phyloP scores from a whole-genome alignment of 352 stramenopile species.

The Phytophthora tubulina region DNA sequence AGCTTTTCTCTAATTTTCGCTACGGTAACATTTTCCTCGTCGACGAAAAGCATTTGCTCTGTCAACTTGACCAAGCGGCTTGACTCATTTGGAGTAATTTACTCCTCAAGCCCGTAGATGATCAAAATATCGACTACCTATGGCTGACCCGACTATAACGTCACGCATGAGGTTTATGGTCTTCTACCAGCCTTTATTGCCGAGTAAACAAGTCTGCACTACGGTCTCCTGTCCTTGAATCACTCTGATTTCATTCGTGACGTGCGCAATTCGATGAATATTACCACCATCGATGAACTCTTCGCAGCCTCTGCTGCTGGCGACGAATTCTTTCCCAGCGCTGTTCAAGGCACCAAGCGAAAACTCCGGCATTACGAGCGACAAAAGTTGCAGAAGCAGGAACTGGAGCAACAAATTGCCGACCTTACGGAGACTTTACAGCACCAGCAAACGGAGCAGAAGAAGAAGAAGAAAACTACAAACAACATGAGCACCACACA shows the following conservation, averaged over 20 bases:
- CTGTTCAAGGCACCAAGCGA: too few species aligned
- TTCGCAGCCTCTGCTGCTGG: background rate
- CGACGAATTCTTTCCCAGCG: too few species aligned
- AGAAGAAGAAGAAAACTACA: background rate
- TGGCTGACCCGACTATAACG: too few species aligned
- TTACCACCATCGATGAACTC: background rate
- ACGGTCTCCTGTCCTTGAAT: background rate
- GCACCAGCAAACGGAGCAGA: background rate
- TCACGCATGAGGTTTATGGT: background rate
- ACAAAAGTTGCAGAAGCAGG: background rate
- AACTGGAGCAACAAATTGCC: background rate
- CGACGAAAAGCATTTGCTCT: too few species aligned
- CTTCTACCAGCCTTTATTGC: background rate
- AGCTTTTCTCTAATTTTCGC: too few species aligned
- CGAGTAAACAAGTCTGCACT: background rate
- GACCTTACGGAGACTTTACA: background rate
- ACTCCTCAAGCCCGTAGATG: too few species aligned
- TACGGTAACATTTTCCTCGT: too few species aligned
- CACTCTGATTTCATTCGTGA: background rate
- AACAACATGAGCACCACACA: background rate
- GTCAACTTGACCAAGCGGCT: too few species aligned
- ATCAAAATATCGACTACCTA: too few species aligned
- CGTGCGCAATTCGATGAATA: too few species aligned
- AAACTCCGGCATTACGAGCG: background rate
- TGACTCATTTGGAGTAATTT: too few species aligned